Base-by-base conservation (phyloP, 352 stramenopile species). In the Globisporangium iwayamae region DNA sequence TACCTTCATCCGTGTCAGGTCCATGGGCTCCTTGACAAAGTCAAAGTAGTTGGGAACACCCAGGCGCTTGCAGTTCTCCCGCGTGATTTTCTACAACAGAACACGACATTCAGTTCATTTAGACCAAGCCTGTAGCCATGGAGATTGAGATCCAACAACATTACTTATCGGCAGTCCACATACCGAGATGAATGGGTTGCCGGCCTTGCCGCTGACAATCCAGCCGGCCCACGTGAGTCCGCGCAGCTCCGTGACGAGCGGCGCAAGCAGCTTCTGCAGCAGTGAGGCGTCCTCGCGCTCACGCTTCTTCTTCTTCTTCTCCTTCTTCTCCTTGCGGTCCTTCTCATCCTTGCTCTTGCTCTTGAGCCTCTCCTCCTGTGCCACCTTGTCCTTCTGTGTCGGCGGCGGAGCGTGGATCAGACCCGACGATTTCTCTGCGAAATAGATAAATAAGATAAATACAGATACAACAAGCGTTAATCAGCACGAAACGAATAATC, bases 1-100 rank as follows among this genome's bases (percentile, higher is more conserved):
- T 28, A 68, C 71, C 64, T 93, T 94, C 72, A 93, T 87, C 9
- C 83, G 79, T 28, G 84, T 94, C 43, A 94, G 69, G 54, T 94
- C 86, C 86, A 94, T 94, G 4, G 86, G 83, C 54, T 69, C 81
- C 60, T 82, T 81, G 51, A 94, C 75, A 63, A 82, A 94, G 71
- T 93, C 83, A 82, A 94, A 94, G 70, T 93, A 94, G 60, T 92
- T 92, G 34, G 82, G 81, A 18, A 94, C 84, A 16, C 84, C 84
- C 0, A 93, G 74, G 14, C 81, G 72, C 69, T 91, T 91, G 78
- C 86, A 94, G 67, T 94, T 94, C 0, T 94, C 84, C 41, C 79
- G 79, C 11, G 86, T 94, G 69, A 93, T 91, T 70, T 94, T 94
- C 61, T 75, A 56, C 22, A n/a, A 10, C 13, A 20, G 16, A 5